phyloP scores from a whole-genome alignment of 2,329 filamentous ascomycete species.

The Remersonia thermophila region DNA sequence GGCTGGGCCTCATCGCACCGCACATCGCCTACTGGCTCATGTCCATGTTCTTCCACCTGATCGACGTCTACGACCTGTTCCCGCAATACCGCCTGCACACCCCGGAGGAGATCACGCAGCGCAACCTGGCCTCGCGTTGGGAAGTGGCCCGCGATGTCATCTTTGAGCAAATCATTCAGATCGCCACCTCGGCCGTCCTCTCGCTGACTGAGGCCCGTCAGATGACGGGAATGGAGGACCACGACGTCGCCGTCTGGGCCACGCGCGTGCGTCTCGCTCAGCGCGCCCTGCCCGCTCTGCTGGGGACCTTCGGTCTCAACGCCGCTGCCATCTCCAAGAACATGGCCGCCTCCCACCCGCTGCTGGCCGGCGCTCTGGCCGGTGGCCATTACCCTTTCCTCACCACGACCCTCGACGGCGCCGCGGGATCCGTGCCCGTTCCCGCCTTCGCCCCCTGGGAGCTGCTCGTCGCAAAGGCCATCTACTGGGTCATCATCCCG shows the following conservation, averaged over 20 bases:
- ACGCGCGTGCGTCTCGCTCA: slow-evolving; percentile 69
- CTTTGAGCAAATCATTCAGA: slow-evolving; percentile 84
- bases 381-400: slow-evolving; percentile 73
- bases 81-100: slow-evolving; percentile 90
- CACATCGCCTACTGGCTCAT: slow-evolving; percentile 79
- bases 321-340: slow-evolving; percentile 63
- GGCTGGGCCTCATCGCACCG: slow-evolving; percentile 62
- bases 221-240: slow-evolving; percentile 63
- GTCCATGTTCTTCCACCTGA: slow-evolving; percentile 74
- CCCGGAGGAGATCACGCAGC: slow-evolving; percentile 74
- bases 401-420: slow-evolving; percentile 43
- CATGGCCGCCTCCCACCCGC: slow-evolving; percentile 56
- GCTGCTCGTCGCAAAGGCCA: slow-evolving; percentile 54
- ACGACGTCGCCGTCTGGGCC: slow-evolving; percentile 85
- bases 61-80: slow-evolving; percentile 77
- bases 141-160: slow-evolving; percentile 86
- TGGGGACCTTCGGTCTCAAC: slow-evolving; percentile 65
- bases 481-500: slow-evolving; percentile 73
- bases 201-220: slow-evolving; percentile 62
- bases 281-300: slow-evolving; percentile 58
- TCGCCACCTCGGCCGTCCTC: slow-evolving; percentile 54
- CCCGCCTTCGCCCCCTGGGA: slow-evolving; percentile 81
- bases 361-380: slow-evolving; percentile 61
- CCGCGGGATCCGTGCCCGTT: slow-evolving; percentile 35
- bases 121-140: slow-evolving; percentile 75